A percentile compares a stretch with the other conserved stretches of the same genome.
Conservation (phyloP, 352 stramenopile genomes). For the Pythium angustatum region DNA sequence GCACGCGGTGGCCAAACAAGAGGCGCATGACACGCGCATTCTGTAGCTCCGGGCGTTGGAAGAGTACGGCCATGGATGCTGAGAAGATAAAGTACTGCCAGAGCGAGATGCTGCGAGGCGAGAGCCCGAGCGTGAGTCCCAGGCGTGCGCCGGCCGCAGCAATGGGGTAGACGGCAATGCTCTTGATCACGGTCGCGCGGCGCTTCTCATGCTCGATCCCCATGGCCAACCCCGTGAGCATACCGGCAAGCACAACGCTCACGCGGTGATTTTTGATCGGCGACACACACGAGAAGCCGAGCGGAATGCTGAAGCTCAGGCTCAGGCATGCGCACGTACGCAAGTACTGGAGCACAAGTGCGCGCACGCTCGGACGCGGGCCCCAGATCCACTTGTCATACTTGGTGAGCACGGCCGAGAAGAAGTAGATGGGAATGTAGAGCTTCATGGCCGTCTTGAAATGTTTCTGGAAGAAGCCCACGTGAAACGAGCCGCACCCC, state of each 20-base stretch:
- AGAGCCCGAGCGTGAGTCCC: conserved; percentile 6
- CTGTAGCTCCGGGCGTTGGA: conserved; percentile 45
- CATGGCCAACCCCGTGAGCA: conserved; percentile 45
- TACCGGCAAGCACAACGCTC: conserved; percentile 33
- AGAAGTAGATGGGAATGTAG: conserved; percentile 74
- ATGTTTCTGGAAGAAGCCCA: conserved; percentile 38
- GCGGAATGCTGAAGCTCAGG: conserved; percentile 60
- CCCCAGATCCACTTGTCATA: conserved; percentile 74
- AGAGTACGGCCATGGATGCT: conserved; percentile 47
- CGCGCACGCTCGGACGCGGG: conserved; percentile 40
- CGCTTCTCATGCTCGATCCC: conserved; percentile 57
- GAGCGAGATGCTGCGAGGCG: conserved; percentile 29
- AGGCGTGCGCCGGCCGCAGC: conserved; percentile 33
- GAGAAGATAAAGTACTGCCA: conserved; percentile 57
- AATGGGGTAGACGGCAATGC: conserved; percentile 59
- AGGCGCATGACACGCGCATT: conserved; percentile 48
- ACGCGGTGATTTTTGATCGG: conserved; percentile 38
- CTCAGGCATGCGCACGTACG: conserved; percentile 67
- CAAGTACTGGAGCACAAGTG: conserved; percentile 53
- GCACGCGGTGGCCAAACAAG: conserved; percentile 50
- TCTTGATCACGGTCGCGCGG: conserved; percentile 66
- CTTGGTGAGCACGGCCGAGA: conserved; percentile 57
- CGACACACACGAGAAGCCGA: conserved; percentile 55
- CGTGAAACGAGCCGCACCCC: conserved; percentile 53
- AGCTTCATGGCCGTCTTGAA: conserved; percentile 53